Conservation (phyloP, 1,284 basidiomycete genomes). For the Ganoderma resinaceum region DNA sequence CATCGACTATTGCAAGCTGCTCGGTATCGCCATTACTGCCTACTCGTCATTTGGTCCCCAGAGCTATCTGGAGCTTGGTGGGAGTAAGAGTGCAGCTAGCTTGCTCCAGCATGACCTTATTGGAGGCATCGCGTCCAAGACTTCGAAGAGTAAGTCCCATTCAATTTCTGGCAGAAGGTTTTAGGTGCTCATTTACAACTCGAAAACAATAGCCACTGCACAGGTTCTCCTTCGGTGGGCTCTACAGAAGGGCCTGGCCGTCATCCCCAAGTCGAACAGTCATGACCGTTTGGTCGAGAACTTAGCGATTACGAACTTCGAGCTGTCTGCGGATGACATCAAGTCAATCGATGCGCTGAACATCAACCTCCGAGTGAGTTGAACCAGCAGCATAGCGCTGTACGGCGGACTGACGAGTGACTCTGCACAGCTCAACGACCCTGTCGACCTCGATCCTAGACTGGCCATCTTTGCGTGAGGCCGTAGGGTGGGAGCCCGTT, state of each 20-base stretch:
- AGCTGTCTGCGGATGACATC: slow-evolving; percentile 66
- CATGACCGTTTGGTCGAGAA: slow-evolving; percentile 64
- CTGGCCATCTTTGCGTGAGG: slow-evolving; percentile 71
- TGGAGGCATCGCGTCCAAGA: slow-evolving; percentile 53
- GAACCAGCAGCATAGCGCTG: neutral
- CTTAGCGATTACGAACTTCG: slow-evolving; percentile 62
- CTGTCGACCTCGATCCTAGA: slow-evolving; percentile 66
- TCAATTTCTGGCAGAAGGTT: slow-evolving; percentile 32
- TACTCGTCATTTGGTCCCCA: slow-evolving; percentile 83
- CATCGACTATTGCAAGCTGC: slow-evolving; percentile 62
- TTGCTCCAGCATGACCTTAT: slow-evolving; percentile 63
- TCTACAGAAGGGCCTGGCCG: slow-evolving; percentile 76
- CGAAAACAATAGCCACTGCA: slow-evolving; percentile 49
- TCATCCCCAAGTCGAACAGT: slow-evolving; percentile 80
- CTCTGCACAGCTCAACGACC: slow-evolving; percentile 67
- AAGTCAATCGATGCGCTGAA: slow-evolving; percentile 69
- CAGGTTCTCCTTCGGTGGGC: slow-evolving; percentile 83
- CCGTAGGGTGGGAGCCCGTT: neutral
- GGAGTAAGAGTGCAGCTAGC: slow-evolving; percentile 54
- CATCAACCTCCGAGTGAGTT: slow-evolving; percentile 62
- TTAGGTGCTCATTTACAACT: neutral
- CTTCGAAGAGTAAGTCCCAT: slow-evolving; percentile 56
- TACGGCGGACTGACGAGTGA: slow-evolving; percentile 11
- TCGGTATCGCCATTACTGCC: slow-evolving; percentile 75
- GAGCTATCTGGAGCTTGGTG: slow-evolving; percentile 71